Percentiles rank a stretch among this genome's conserved stretches.
phyloP scores from a whole-genome alignment of 2,329 filamentous ascomycete genomes.

The Verticillium longisporum region DNA sequence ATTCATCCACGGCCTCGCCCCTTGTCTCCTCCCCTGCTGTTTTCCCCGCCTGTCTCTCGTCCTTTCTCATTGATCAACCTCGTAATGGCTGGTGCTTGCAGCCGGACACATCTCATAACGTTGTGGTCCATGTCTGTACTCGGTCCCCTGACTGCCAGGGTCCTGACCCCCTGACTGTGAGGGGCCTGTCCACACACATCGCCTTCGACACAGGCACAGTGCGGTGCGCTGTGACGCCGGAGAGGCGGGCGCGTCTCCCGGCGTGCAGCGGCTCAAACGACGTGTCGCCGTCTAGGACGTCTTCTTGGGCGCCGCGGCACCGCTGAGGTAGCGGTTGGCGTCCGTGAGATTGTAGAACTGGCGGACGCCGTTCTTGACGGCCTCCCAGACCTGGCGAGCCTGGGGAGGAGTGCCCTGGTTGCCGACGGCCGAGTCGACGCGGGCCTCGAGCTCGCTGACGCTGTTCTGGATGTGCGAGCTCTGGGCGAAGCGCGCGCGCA shows the following conservation, averaged over 20 bases:
- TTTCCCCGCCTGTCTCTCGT: slow-evolving; percentile 1
- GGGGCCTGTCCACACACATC: background rate
- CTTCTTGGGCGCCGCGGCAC: slow-evolving; percentile 44
- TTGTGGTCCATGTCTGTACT: background rate
- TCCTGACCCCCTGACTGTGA: background rate
- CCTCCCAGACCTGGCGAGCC: slow-evolving; percentile 73
- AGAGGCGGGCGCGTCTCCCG: background rate
- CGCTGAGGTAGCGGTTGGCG: slow-evolving; percentile 62
- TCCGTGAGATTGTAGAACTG: slow-evolving; percentile 79
- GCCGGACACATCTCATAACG: slow-evolving; percentile 5
- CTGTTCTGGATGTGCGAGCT: slow-evolving; percentile 87
- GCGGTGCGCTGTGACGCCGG: background rate
- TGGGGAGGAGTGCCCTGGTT: slow-evolving; percentile 81
- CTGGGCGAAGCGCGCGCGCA: slow-evolving; percentile 83
- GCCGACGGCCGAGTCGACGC: slow-evolving; percentile 74
- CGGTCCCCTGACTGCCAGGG: no score
- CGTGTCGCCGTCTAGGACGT: slow-evolving; percentile 24
- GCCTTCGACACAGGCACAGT: background rate
- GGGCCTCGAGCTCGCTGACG: slow-evolving; percentile 63
- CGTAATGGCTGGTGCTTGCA: slow-evolving; percentile 6
- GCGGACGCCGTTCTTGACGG: slow-evolving; percentile 63
- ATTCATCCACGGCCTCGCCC: background rate
- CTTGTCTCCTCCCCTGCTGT: background rate
- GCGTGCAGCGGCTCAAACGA: background rate
- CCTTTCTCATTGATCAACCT: background rate